phyloP scores from a whole-genome alignment of 2,329 filamentous ascomycete species.

The Penicillium polonicum region DNA sequence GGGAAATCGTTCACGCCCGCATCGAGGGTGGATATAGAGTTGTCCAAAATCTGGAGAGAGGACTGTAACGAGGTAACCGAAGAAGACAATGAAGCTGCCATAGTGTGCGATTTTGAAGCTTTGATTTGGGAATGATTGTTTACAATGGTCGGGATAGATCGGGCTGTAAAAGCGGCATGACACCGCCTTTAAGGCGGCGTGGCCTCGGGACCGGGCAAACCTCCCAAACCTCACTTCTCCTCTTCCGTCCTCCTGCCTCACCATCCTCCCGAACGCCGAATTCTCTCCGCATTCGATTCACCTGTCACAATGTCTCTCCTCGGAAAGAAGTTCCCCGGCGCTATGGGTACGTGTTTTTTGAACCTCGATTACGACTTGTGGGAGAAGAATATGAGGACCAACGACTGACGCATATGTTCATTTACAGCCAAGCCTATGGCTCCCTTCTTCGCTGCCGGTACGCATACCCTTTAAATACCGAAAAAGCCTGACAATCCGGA shows the following conservation, averaged over 20 bases:
- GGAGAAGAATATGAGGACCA: conserved; percentile 14
- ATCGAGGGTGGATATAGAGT: conserved; percentile 62
- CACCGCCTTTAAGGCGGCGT: conserved; percentile 26
- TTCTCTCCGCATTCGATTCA: conserved; percentile 31
- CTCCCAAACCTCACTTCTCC: conserved; percentile 38
- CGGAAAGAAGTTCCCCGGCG: conserved; percentile 80
- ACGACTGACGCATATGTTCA: conserved; percentile 31
- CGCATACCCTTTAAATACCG: conserved; percentile 39
- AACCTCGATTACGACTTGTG: conserved; percentile 8
- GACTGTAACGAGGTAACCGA: conserved; percentile 62
- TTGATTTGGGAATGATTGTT: conserved; percentile 23
- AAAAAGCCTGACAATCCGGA: neutral
- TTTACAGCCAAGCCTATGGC: conserved; percentile 78
- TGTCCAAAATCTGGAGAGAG: conserved; percentile 61
- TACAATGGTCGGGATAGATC: conserved; percentile 24
- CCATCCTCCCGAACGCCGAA: conserved; percentile 29
- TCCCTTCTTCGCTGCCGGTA: conserved; percentile 95
- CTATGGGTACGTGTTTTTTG: conserved; percentile 63
- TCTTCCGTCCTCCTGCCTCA: conserved; percentile 33
- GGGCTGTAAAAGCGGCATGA: conserved; percentile 33
- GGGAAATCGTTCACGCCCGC: conserved; percentile 63
- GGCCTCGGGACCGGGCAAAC: conserved; percentile 36
- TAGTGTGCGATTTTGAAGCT: conserved; percentile 16
- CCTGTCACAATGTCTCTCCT: conserved; percentile 70
- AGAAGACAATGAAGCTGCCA: conserved; percentile 53